phyloP scores from a whole-genome alignment of 768 basidiomycete genomes.

The Mycena polygramma region DNA sequence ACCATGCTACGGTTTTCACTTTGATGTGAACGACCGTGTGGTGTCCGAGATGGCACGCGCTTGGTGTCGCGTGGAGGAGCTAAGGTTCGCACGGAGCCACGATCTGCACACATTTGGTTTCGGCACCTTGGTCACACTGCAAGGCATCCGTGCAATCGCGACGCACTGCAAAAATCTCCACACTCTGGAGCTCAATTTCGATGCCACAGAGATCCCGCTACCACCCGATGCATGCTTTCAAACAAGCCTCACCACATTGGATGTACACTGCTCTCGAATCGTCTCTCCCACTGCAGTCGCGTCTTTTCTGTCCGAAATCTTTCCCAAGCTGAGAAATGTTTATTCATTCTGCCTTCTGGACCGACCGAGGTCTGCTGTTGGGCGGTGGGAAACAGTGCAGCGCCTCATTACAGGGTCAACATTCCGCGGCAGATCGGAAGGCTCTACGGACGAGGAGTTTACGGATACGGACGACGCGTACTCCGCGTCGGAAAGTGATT shows the following conservation, averaged over 20 bases:
- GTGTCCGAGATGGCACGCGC: conserved; percentile 11
- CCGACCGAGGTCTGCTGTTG: too few relatives aligned
- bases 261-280: neutral
- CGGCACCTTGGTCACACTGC: too few relatives aligned
- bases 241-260: neutral
- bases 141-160: neutral
- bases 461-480: too few relatives aligned
- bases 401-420: too few relatives aligned
- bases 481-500: too few relatives aligned
- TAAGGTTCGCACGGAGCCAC: neutral
- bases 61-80: conserved; percentile 3
- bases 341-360: too few relatives aligned
- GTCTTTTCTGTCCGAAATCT: neutral
- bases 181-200: neutral
- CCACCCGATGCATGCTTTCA: neutral
- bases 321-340: neutral
- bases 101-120: too few relatives aligned
- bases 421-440: too few relatives aligned
- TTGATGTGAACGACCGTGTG: neutral
- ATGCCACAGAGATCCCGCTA: neutral
- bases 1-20: neutral
- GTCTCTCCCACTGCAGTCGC: neutral
- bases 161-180: neutral
- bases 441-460: too few relatives aligned
- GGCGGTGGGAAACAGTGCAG: too few relatives aligned